These are phyloP conservation scores for Pholiota molesta DNA, from an alignment of 768 basidiomycete genomes.

Conservation along the genomic window DNA sequence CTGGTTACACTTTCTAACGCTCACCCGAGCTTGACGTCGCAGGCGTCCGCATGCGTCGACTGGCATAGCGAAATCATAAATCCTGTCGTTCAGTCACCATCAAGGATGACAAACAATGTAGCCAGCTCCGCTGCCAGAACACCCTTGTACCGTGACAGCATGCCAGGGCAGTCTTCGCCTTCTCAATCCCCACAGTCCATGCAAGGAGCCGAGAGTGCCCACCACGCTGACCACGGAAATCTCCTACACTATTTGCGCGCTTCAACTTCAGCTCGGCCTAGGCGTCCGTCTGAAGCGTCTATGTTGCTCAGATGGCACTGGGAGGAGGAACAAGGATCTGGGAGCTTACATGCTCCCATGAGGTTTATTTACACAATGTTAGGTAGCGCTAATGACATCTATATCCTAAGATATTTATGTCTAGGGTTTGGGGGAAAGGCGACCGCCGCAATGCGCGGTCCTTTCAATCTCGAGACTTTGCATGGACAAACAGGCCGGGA, in stretches of 20 bases:
- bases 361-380: too few species aligned
- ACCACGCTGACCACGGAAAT: neutral
- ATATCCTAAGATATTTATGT: too few species aligned
- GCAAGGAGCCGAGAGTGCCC: neutral
- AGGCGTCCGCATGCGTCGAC: slow-evolving; percentile 49
- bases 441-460: too few species aligned
- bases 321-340: too few species aligned
- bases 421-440: too few species aligned
- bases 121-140: neutral
- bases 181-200: neutral
- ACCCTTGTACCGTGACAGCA: neutral
- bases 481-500: too few species aligned
- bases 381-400: too few species aligned
- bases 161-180: neutral
- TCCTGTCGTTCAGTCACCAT: slow-evolving; percentile 2
- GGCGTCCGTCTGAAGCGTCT: neutral
- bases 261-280: neutral
- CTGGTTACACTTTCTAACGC: slow-evolving; percentile 42
- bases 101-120: neutral
- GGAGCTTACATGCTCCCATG: too few species aligned
- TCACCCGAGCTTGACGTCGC: slow-evolving; percentile 42
- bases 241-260: slow-evolving; percentile 2
- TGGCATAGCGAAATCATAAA: slow-evolving; percentile 47
- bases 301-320: too few species aligned
- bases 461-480: too few species aligned